Conservation (phyloP, 805 yeast species). For the Wickerhamiella domercqiae region DNA sequence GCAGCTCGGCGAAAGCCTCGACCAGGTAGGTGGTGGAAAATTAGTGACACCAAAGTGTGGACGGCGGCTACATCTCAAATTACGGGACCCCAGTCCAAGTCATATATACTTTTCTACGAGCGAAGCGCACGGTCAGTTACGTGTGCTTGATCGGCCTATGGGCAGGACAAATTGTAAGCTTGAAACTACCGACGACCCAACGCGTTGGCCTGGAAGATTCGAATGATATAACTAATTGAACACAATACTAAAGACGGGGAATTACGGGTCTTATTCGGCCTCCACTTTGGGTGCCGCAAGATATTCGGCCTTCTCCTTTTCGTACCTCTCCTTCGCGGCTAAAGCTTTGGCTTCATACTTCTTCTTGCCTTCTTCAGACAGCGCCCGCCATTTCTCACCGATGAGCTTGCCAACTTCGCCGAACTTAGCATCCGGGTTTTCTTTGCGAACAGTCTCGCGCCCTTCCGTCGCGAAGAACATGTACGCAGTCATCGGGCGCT, state of each 20-base stretch:
- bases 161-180: no score
- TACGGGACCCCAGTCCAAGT: conserved; percentile 55
- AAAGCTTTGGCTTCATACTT: conserved; percentile 92
- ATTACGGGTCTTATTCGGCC: no score
- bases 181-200: no score
- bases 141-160: neutral
- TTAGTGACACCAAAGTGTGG: conserved; percentile 58
- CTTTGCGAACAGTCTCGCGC: conserved; percentile 90
- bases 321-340: conserved; percentile 95
- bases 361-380: conserved; percentile 62
- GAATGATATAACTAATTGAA: no score
- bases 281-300: no score
- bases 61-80: conserved; percentile 49
- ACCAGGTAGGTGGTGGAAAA: conserved; percentile 45
- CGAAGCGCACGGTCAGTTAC: conserved; percentile 18
- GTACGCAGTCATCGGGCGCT: conserved; percentile 95
- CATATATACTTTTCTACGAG: conserved; percentile 75
- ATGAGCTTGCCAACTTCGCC: conserved; percentile 87
- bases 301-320: conserved; percentile 77
- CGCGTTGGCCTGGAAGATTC: no score
- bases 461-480: conserved; percentile 97
- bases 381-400: conserved; percentile 95
- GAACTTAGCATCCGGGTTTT: conserved; percentile 89
- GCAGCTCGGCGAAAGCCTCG: conserved; percentile 42
- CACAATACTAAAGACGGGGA: no score